phyloP scores from a whole-genome alignment of 2,329 filamentous ascomycete genomes.

The Colletotrichum lupini region DNA sequence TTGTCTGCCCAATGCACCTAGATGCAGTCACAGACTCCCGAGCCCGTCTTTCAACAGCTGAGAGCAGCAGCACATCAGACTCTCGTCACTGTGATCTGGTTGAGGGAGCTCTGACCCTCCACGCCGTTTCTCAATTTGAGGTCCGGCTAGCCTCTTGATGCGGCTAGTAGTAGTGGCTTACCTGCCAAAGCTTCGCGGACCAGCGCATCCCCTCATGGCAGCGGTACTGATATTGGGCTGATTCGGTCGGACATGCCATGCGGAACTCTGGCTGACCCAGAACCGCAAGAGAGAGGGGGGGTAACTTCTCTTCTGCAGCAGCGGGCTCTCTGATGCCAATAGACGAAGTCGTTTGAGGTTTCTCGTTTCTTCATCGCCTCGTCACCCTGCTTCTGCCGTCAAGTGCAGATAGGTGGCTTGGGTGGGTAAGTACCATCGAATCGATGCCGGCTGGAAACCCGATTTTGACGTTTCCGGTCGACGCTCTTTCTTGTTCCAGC shows the following conservation, averaged over 20 bases:
- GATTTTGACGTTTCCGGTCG: background rate
- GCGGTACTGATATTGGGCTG: background rate
- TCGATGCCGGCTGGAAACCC: background rate
- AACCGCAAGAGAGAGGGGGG: background rate
- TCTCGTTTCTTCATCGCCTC: background rate
- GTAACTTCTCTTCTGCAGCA: background rate
- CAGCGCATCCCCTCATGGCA: background rate
- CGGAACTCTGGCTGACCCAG: background rate
- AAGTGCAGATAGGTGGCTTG: too few species aligned
- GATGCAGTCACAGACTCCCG: background rate
- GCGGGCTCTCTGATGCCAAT: background rate
- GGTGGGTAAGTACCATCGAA: background rate
- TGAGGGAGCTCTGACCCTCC: background rate
- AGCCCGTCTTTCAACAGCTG: background rate
- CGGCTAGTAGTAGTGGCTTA: background rate
- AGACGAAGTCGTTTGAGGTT: background rate
- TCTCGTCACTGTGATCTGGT: background rate
- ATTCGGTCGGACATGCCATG: background rate
- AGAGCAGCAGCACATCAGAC: background rate
- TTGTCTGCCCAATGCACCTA: background rate
- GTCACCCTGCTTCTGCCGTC: background rate
- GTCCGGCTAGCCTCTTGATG: background rate
- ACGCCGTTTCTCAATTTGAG: background rate
- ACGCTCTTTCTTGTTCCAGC: background rate
- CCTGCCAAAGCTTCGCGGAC: background rate